Conservation (phyloP, 2,329 filamentous ascomycete genomes). For the Fusarium mangiferae region DNA sequence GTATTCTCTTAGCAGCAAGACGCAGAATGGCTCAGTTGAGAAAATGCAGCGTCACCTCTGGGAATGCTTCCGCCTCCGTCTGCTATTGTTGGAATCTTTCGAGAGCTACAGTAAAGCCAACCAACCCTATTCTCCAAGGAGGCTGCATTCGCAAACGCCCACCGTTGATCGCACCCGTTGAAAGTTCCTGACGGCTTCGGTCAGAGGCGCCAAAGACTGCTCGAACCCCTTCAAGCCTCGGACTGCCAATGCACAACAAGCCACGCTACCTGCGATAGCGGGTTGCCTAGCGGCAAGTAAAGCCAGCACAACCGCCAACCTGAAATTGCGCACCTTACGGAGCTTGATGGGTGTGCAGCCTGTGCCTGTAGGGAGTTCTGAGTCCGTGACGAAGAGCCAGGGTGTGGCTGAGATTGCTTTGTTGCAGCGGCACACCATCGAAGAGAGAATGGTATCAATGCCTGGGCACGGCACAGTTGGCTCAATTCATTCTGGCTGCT, state of each 20-base stretch:
- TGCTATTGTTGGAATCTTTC: slow-evolving; percentile 5
- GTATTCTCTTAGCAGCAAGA: slow-evolving; percentile 31
- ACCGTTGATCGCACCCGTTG: slow-evolving; percentile 21
- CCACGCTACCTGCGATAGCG: slow-evolving; percentile 21
- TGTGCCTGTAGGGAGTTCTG: slow-evolving; percentile 24
- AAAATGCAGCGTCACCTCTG: slow-evolving; percentile 9
- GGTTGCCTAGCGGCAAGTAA: slow-evolving; percentile 14
- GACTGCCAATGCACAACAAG: slow-evolving; percentile 16
- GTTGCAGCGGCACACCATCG: slow-evolving; percentile 23
- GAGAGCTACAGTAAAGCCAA: slow-evolving; percentile 3
- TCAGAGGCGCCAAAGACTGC: slow-evolving; percentile 27
- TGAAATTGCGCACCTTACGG: slow-evolving; percentile 41
- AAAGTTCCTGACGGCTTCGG: slow-evolving; percentile 21
- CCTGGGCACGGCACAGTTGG: slow-evolving; percentile 25
- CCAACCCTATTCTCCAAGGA: slow-evolving; percentile 14
- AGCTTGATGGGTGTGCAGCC: slow-evolving; percentile 17
- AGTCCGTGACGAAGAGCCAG: slow-evolving; percentile 28
- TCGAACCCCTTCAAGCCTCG: slow-evolving; percentile 11
- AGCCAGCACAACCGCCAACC: slow-evolving; percentile 22
- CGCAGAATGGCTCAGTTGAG: slow-evolving; percentile 28
- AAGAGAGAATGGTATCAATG: slow-evolving; percentile 32
- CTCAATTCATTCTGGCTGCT: not conserved
- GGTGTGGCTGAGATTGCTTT: slow-evolving; percentile 41
- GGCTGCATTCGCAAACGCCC: slow-evolving; percentile 17
- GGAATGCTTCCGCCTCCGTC: slow-evolving; percentile 23